Evolutionary conservation across 768 basidiomycete species (phyloP).

Genomic region (Gloeophyllum trabeum): DNA sequence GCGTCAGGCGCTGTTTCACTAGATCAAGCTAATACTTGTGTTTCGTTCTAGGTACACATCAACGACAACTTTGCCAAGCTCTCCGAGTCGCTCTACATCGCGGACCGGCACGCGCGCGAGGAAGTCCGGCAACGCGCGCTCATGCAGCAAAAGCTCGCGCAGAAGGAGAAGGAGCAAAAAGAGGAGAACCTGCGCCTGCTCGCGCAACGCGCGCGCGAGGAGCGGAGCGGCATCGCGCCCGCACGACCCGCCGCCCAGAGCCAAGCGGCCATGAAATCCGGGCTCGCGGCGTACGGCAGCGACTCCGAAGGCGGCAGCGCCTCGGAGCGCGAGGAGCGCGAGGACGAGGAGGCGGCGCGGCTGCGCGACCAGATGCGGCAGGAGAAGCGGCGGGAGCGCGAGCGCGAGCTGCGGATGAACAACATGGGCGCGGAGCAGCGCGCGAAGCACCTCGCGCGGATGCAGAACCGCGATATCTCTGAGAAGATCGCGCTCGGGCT

Average conservation of each 20-base stretch:
- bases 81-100: conserved; percentile 90
- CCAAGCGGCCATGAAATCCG: conserved; percentile 61
- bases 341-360: conserved; percentile 55
- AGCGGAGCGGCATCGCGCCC: conserved; percentile 61
- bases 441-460: conserved; percentile 89
- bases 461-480: conserved; percentile 98
- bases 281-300: conserved; percentile 80
- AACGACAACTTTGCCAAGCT: conserved; percentile 99
- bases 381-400: conserved; percentile 89
- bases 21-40: background rate
- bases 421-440: conserved; percentile 98
- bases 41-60: conserved; percentile 67
- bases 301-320: conserved; percentile 70
- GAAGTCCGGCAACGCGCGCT: conserved; percentile 93
- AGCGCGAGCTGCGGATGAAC: conserved; percentile 96
- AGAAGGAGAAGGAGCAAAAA: conserved; percentile 95
- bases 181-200: conserved; percentile 92
- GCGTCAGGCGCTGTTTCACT: conserved; percentile 17
- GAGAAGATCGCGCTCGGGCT: conserved; percentile 98
- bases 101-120: conserved; percentile 94
- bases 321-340: conserved; percentile 45
- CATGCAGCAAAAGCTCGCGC: conserved; percentile 98
- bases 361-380: conserved; percentile 84
- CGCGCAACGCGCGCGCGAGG: conserved; percentile 92
- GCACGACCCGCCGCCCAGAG: conserved; percentile 44